Percentiles rank a stretch among this genome's conserved stretches.
Conservation (phyloP, 2,329 filamentous ascomycete genomes). For the Penicillium sp. region DNA sequence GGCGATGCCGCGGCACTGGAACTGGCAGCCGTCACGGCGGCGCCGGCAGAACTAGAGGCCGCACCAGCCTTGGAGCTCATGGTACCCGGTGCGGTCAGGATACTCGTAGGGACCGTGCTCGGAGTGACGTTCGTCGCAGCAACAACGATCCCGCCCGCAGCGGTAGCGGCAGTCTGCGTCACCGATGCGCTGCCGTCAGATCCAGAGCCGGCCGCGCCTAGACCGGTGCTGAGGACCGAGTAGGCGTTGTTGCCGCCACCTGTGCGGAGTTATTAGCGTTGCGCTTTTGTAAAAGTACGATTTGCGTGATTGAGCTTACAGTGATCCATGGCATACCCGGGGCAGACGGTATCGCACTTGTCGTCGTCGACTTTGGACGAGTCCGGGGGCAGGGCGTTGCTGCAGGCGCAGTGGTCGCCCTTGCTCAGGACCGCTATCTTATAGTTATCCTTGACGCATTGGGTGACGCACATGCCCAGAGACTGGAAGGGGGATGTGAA, state of each 20-base stretch:
- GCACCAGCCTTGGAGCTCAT: conserved; percentile 9
- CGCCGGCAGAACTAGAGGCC: conserved; percentile 9
- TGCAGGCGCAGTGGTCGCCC: conserved; percentile 27
- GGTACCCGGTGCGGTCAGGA: conserved; percentile 25
- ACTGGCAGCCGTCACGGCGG: conserved; percentile 6
- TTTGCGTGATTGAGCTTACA: conserved; percentile 20
- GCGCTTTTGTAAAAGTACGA: no score
- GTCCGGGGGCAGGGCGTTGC: conserved; percentile 19
- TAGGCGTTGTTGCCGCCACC: conserved; percentile 13
- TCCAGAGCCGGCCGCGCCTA: conserved; percentile 2
- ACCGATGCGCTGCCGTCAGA: conserved; percentile 5
- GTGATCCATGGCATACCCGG: conserved; percentile 20
- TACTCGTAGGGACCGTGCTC: conserved; percentile 14
- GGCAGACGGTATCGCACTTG: conserved; percentile 25
- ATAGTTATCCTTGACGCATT: conserved; percentile 18
- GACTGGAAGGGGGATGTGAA: conserved; percentile 13
- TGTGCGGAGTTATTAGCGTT: not conserved
- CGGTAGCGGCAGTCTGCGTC: conserved; percentile 14
- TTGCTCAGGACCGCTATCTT: conserved; percentile 22
- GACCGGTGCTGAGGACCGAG: conserved; percentile 18
- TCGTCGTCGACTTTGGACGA: conserved; percentile 20
- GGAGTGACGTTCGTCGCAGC: conserved; percentile 20
- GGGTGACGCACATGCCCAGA: conserved; percentile 17
- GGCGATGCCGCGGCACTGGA: conserved; percentile 16
- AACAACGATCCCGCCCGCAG: conserved; percentile 25